Evolutionary conservation across 1,284 basidiomycete species (phyloP).

Genomic region (Apiotrichum mycotoxinovorans): DNA sequence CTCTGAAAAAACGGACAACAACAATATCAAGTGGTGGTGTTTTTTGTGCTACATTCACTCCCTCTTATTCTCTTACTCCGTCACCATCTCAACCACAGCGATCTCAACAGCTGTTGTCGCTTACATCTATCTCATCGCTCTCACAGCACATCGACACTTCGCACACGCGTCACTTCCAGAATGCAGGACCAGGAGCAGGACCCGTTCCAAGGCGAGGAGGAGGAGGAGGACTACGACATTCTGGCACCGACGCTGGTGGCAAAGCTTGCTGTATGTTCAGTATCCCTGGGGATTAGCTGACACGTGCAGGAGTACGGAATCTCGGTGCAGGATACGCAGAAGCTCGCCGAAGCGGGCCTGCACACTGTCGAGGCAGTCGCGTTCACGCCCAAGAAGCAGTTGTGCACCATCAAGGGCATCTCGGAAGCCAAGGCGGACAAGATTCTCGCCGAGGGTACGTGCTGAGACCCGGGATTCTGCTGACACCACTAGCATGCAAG

Average conservation of each 20-base stretch:
- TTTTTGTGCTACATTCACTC: no score
- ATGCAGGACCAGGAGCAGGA: conserved; percentile 32
- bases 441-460: conserved; percentile 81
- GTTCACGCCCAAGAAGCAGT: conserved; percentile 92
- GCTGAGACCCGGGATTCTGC: no score
- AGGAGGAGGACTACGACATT: conserved; percentile 58
- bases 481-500: conserved; percentile 68
- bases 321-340: conserved; percentile 87
- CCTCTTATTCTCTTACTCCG: no score
- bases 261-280: conserved; percentile 61
- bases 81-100: background rate
- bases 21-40: conserved; percentile 8
- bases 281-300: background rate
- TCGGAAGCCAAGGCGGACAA: conserved; percentile 98
- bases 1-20: conserved; percentile 3
- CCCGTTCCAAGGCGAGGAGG: conserved; percentile 47
- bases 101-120: background rate
- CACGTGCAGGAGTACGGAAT: conserved; percentile 72
- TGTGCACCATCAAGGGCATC: conserved; percentile 92
- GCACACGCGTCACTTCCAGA: background rate
- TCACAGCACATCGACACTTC: background rate
- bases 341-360: conserved; percentile 86
- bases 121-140: background rate
- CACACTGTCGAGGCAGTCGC: conserved; percentile 95
- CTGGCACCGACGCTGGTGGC: conserved; percentile 75